phyloP scores from a whole-genome alignment of 768 basidiomycete species.

The Rubroboletus satanas region DNA sequence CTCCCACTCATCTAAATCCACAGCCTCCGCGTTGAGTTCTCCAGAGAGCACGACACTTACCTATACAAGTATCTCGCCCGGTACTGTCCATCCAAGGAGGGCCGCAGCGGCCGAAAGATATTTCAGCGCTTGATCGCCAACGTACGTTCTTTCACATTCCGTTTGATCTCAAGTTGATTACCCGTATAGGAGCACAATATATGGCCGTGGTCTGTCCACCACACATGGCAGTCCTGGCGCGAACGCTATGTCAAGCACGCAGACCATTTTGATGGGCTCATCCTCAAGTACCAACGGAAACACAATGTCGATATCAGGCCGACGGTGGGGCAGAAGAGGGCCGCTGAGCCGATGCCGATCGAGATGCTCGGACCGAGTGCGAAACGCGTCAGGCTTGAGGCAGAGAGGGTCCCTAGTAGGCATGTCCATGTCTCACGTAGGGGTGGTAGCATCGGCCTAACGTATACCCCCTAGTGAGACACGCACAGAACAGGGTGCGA shows the following conservation, averaged over 20 bases:
- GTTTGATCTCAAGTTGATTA: neutral
- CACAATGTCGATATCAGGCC: conserved; percentile 8
- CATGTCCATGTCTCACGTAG: neutral
- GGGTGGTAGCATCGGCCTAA: neutral
- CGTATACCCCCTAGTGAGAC: conserved; percentile 4
- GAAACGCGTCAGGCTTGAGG: conserved; percentile 9
- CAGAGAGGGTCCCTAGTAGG: neutral
- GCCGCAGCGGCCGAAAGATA: conserved; percentile 45
- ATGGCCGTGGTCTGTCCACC: conserved; percentile 53
- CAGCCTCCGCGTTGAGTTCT: conserved; percentile 30
- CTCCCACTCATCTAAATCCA: neutral
- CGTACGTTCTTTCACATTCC: conserved; percentile 33
- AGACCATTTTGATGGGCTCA: conserved; percentile 39
- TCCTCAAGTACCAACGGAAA: conserved; percentile 38
- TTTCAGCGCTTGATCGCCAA: conserved; percentile 44
- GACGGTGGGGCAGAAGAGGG: conserved; percentile 4
- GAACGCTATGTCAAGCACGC: conserved; percentile 52
- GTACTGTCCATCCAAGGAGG: conserved; percentile 37
- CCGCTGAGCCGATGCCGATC: neutral
- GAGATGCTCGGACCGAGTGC: neutral
- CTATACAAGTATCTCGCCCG: conserved; percentile 49
- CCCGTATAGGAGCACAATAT: conserved; percentile 31
- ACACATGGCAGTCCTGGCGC: conserved; percentile 63
- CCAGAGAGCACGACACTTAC: conserved; percentile 38
- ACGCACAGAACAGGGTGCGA: neutral